Evolutionary conservation across 768 basidiomycete species (phyloP).

Genomic region (Termitomyces sp.): DNA sequence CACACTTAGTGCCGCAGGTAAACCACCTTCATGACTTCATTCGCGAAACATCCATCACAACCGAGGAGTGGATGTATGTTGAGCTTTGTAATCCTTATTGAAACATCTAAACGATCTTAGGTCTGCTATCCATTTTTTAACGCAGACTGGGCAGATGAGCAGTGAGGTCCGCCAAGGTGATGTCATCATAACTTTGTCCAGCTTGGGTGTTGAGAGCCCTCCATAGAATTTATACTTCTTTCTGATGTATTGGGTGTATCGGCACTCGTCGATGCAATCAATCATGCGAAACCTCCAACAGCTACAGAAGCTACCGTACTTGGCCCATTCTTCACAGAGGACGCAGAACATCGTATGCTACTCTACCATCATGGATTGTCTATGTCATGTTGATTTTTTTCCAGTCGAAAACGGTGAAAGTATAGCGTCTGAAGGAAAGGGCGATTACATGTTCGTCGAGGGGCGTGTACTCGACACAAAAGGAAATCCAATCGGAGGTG

Average conservation of each 20-base stretch:
- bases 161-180: conserved; percentile 55
- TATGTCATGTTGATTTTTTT: not conserved
- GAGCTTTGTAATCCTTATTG: not conserved
- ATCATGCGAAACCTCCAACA: conserved; percentile 55
- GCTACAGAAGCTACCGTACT: conserved; percentile 75
- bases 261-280: conserved; percentile 67
- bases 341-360: conserved; percentile 61
- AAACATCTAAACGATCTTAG: conserved; percentile 16
- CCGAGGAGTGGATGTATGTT: conserved; percentile 76
- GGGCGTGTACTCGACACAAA: conserved; percentile 59
- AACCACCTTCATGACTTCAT: conserved; percentile 72
- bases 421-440: conserved; percentile 86
- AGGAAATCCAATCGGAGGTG: conserved; percentile 60
- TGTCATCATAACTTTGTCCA: not conserved
- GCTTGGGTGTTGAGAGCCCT: conserved; percentile 4
- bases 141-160: conserved; percentile 66
- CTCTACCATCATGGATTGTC: not conserved
- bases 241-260: conserved; percentile 79
- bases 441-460: conserved; percentile 77
- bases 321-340: conserved; percentile 79
- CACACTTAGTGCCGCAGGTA: conserved; percentile 28
- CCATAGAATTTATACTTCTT: conserved; percentile 76
- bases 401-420: conserved; percentile 65
- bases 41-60: conserved; percentile 68
- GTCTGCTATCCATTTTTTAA: conserved; percentile 71